These are phyloP conservation scores for Talaromyces thailandensis DNA, from an alignment of 495 filamentous ascomycete species.

Conservation along the genomic window DNA sequence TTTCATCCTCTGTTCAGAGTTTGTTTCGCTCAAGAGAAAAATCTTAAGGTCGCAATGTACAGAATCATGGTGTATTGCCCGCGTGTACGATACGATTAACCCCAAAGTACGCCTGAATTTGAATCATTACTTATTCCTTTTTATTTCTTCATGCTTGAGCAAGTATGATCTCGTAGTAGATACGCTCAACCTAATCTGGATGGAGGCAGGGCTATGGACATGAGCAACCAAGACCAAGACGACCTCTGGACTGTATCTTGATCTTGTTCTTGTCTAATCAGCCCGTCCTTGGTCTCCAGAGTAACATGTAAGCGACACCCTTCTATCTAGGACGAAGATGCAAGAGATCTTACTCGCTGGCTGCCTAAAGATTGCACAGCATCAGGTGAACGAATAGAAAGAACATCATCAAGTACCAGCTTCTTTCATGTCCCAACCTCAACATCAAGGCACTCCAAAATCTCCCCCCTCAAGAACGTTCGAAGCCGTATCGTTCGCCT, in stretches of 20 bases:
- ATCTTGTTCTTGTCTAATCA: background rate
- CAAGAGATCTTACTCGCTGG: too few species aligned
- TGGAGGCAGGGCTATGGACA: background rate
- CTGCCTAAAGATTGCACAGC: background rate
- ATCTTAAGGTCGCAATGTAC: background rate
- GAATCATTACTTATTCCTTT: background rate
- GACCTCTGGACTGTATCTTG: background rate
- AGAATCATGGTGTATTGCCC: background rate
- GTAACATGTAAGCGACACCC: background rate
- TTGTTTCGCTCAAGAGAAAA: background rate
- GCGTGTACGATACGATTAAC: slow-evolving; percentile 3
- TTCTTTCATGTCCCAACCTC: background rate
- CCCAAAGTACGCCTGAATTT: background rate
- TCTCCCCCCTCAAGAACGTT: background rate
- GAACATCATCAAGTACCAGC: background rate
- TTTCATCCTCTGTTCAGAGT: background rate
- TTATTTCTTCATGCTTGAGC: background rate
- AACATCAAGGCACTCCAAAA: background rate
- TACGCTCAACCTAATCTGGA: background rate
- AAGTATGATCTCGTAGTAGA: background rate
- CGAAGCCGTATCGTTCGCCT: background rate
- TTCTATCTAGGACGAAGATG: background rate
- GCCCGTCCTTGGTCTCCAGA: background rate
- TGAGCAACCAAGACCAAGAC: background rate
- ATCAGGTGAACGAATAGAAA: background rate